These are phyloP conservation scores for Heracleum sosnowskyi DNA, from an alignment of 129 eudicot genomes.

Conservation along the genomic window DNA sequence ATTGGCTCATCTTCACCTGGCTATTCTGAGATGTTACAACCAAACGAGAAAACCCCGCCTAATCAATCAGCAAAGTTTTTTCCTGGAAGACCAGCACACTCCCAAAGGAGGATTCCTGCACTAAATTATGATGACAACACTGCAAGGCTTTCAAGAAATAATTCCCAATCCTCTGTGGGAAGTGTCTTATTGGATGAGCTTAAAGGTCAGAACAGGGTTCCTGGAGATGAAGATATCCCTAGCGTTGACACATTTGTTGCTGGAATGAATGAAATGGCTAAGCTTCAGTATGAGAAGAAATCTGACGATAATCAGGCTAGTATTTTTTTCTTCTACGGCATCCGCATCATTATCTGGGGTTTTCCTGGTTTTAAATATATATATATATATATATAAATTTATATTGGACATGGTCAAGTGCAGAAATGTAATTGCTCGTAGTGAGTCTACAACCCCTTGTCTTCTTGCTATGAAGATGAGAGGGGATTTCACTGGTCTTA, in stretches of 20 bases:
- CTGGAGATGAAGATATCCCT: conserved; percentile 77
- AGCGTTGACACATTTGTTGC: conserved; percentile 82
- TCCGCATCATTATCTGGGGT: neutral
- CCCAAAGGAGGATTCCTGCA: conserved; percentile 52
- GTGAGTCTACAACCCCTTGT: neutral
- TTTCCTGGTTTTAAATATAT: neutral
- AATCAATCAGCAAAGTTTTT: conserved; percentile 40
- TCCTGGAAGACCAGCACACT: conserved; percentile 61
- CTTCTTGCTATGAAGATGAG: neutral
- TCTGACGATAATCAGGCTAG: conserved; percentile 40
- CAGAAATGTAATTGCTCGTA: neutral
- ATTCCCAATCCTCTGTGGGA: conserved; percentile 62
- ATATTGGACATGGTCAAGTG: too few species aligned
- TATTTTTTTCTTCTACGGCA: neutral
- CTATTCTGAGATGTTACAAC: conserved; percentile 29
- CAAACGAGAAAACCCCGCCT: conserved; percentile 65
- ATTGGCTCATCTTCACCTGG: conserved; percentile 42
- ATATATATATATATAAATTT: too few species aligned
- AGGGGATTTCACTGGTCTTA: neutral
- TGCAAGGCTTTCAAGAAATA: conserved; percentile 52
- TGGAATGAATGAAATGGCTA: conserved; percentile 88
- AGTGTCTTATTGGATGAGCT: conserved; percentile 49
- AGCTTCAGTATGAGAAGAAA: conserved; percentile 53
- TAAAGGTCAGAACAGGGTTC: conserved; percentile 24
- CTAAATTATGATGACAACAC: conserved; percentile 34